Base-by-base conservation (phyloP, 345 rosid species). In the Syzygium grande region DNA sequence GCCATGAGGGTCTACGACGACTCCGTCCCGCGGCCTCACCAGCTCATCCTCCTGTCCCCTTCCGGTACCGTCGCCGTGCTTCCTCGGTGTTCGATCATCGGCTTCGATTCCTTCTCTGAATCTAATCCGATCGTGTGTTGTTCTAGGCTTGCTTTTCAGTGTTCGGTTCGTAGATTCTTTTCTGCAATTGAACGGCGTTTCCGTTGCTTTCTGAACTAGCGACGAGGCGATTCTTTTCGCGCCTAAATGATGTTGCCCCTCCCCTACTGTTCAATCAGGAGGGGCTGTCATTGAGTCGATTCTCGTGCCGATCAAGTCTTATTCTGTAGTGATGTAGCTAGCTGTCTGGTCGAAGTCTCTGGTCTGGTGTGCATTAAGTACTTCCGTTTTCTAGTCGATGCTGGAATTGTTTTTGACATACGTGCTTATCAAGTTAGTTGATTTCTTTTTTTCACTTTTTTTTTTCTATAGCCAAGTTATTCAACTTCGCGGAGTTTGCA, bases 21-120 rank as follows among this genome's bases (percentile, higher is more conserved):
- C 87, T 93, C 92, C 84, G 91, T 96, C 83, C 98, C 98, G 78
- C 94, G 93, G 88, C 90, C 93, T 13, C 88, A 90, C 17, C 99
- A 96, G 90, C 96, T 97, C 90, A 93, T 97, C 92, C 63, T 95
- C 93, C 94, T 97, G 98, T 97, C 99, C 79, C 99, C 99, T 92
- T 97, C 99, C 92, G 99, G 99, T 96, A 86, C 85, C 51, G 43
- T 61, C 27, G 46, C 63, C 59, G 41, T n/a, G 23, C 59, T 13
- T 63, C 13, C 43, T 41, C 56, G 38, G 23, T 2, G 51, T 63
- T 63, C 9, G 78, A 54, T 87, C 54, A 1, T 78, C 51, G 16
- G 14, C 9, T 84, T 53, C 58, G 54, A 51, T 53, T 84, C 85
- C 85, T 52, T 52, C 51, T 25, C 43, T 30, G 6, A 58, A 85